Percentiles rank a stretch among this genome's conserved stretches.
These are phyloP conservation scores for carrot (Daucus carota) DNA, from an alignment of 129 eudicot species.

Conservation along the genomic window DH1_v3.0 NC_030383.2:64401001-64401500, in stretches of 20 bases:
- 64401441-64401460: constrained; percentile 80
- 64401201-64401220: neutral
- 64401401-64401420: neutral
- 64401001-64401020: too few species aligned
- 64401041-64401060: too few species aligned
- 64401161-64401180: neutral
- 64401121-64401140: neutral
- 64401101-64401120: too few species aligned
- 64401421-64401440: constrained; percentile 15
- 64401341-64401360: neutral
- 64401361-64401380: neutral
- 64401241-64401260: neutral
- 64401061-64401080: too few species aligned
- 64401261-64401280: neutral
- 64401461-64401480: constrained; percentile 86
- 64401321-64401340: neutral
- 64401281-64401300: neutral
- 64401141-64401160: neutral
- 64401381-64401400: neutral
- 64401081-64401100: too few species aligned
- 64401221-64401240: neutral
- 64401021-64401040: too few species aligned
- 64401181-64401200: too few species aligned
- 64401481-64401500: constrained; percentile 93
- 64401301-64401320: neutral